phyloP scores from a whole-genome alignment of 208 protist species.

The Vickermania ingenoplastis region DNA sequence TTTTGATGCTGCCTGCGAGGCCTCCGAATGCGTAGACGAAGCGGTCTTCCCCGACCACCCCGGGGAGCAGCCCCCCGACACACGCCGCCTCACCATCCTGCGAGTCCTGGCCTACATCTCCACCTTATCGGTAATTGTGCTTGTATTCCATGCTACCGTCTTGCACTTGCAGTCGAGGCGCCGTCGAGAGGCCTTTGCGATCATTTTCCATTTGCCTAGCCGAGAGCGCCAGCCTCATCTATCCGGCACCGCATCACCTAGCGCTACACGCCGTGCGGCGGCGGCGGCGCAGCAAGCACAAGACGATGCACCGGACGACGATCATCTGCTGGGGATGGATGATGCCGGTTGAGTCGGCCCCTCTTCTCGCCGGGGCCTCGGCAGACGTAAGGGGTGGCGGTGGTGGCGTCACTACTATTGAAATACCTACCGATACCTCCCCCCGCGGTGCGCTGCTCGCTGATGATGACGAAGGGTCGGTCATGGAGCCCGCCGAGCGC shows the following conservation, averaged over 20 bases:
- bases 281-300: not conserved
- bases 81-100: not conserved
- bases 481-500: not conserved
- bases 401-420: not conserved
- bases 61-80: constrained; percentile 4
- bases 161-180: not conserved
- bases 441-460: not conserved
- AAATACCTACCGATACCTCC: no score
- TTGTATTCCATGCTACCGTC: not conserved
- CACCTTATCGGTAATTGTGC: constrained; percentile 4
- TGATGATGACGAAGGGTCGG: not conserved
- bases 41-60: constrained; percentile 29
- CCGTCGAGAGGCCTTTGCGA: not conserved
- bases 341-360: constrained; percentile 3
- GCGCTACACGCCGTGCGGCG: not conserved
- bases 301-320: not conserved
- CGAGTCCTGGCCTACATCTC: constrained; percentile 1
- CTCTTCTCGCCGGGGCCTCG: constrained; percentile 3
- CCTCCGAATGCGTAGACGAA: constrained; percentile 66
- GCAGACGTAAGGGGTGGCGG: not conserved
- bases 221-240: no score
- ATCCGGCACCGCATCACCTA: no score
- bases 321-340: constrained; percentile 6
- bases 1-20: constrained; percentile 56
- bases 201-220: not conserved